Percentiles rank a stretch among this genome's conserved stretches.
Conservation (phyloP, 2,329 filamentous ascomycete species). For the Macrophomina phaseolina region DNA sequence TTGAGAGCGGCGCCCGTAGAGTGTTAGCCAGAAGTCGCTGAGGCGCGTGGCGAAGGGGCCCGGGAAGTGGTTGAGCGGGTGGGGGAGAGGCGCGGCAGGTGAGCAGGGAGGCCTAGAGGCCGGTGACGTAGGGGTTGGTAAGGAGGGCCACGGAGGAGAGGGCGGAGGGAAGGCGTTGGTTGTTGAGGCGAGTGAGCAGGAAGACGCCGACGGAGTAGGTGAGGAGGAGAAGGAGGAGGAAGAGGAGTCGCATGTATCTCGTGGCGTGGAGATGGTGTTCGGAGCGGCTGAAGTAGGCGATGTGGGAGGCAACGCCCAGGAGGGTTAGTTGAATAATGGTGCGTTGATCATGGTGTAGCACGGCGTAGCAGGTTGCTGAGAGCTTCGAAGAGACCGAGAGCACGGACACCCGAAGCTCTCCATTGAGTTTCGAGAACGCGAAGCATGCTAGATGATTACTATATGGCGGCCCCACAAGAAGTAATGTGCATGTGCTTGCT, state of each 20-base stretch:
- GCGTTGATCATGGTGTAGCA: not conserved
- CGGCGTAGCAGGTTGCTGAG: not conserved
- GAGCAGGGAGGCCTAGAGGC: conserved; percentile 41
- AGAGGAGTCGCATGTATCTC: conserved; percentile 11
- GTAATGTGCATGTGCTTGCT: no score
- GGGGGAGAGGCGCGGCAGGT: conserved; percentile 50
- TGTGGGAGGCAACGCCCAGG: not conserved
- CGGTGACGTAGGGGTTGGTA: conserved; percentile 12
- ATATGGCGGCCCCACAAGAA: no score
- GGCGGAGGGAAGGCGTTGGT: not conserved
- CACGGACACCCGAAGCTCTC: no score
- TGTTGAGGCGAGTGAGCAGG: not conserved
- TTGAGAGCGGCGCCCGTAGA: not conserved
- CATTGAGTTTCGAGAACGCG: no score
- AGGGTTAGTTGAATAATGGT: conserved; percentile 4
- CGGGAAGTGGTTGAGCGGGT: conserved; percentile 40
- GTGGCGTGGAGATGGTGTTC: conserved; percentile 25
- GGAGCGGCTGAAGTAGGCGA: conserved; percentile 18
- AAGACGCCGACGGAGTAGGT: not conserved
- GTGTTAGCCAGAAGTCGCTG: conserved; percentile 8
- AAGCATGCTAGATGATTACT: no score
- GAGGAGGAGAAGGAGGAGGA: conserved; percentile 15
- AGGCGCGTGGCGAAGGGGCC: conserved; percentile 17
- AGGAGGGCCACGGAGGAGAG: not conserved
- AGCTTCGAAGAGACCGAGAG: not conserved